Evolutionary conservation across 176 grass and related monocot genomes (phyloP), one percentile per base, ranked within the genome.

Genomic region (Raddia guianensis): DNA sequence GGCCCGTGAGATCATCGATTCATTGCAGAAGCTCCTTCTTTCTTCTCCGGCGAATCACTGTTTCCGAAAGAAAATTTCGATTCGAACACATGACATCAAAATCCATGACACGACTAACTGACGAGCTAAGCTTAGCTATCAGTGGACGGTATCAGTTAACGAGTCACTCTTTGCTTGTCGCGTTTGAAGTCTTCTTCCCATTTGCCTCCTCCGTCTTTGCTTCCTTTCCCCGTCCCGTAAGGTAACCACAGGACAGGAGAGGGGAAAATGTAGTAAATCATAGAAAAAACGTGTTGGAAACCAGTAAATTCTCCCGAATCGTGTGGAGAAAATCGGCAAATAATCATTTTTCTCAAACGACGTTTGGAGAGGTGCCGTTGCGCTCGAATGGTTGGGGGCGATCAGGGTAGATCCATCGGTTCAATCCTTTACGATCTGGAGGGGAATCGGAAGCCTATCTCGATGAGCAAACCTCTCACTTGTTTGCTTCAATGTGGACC

Each of bases 101-200:
- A 72, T 78, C 65, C 14, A 9, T 65, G 73, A 44, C 54, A 18
- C 10, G 19, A 47, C 63, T 34, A 34, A 12, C 66, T 3, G 6
- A 65, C 42, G 37, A 27, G 27, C 27, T 27, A 27, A 56, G 43
- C 62, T 48, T 48, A 37, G 13, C 69, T 14, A 3, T 18, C 35
- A 5, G 43, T 3, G n/a, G 64, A 89, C 87, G 82, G 42, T 64
- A 69, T 56, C 34, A 40, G 44, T n/a, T 6, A 62, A 52, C 27
- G 11, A 1, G 16, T 8, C 9, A 13, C 32, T 8, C 12, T 4
- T 84, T 82, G 76, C 87, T 75, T 89, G 21, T 42, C 35, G 8
- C 70, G 76, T 75, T 80, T 74, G 46, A 42, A 75, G 12, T 70
- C 54, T 47, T 37, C 11, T 45, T 56, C 5, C 34, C 8, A 7